Evolutionary conservation across 2,329 filamentous ascomycete species (phyloP), one percentile per base, ranked within the genome.

Genomic region (Knufia fluminis): DNA sequence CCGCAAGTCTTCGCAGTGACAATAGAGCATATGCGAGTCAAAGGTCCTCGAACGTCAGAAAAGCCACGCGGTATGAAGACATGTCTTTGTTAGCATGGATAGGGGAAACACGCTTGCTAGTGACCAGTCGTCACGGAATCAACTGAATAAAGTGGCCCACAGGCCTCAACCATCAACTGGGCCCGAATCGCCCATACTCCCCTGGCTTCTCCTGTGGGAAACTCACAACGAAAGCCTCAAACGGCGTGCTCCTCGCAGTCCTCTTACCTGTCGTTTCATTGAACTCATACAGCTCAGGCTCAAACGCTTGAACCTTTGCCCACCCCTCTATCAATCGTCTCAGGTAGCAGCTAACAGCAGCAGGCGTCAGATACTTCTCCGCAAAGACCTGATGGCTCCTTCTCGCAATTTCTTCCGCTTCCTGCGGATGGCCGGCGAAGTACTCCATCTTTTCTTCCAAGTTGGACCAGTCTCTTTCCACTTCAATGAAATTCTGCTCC

Each of bases 301-400:
- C 23, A 33, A 45, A 45, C 3, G 2, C 42, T 26, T 45, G 19
- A 14, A 68, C 68, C 7, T 62, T 61, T 9, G 61, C 57, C 64
- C 66, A 69, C 1, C 53, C 59, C 19, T 62, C 56, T 22, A 76
- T 63, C 51, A 76, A 55, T 39, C 69, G 65, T 9, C 75, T 66
- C 75, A 75, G 77, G 54, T 78, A 78, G 54, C 75, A 79, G 2
- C 70, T 68, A 58, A 78, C 72, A 1, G 76, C 74, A 2, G 74
- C 73, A 1, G 74, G 73, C 1, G 74, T 77, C 28, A 78, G 61
- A 56, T 77, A 78, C 2, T 71, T 62, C 55, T 78, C 73, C 2
- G 74, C 67, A 56, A 78, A 77, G 14, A 67, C 69, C 35, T 59
- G 58, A 4, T 71, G 66, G 2, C 66, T 67, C 55, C 77, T 75